Conservation (phyloP, 257 asterid species). For the Jaltomata sinuosa region DNA sequence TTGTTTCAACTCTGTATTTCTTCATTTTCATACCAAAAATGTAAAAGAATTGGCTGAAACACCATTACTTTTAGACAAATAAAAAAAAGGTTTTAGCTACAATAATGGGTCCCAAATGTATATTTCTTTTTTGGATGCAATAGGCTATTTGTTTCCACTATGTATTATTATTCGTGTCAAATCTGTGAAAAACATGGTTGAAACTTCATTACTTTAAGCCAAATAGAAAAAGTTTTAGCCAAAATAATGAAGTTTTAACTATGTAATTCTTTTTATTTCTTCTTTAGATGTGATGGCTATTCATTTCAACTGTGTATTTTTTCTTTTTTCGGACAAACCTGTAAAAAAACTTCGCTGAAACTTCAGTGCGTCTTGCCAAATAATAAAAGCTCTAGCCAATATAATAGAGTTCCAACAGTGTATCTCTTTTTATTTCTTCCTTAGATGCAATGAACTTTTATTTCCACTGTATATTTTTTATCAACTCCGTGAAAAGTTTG, state of each 20-base stretch:
- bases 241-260: neutral
- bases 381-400: neutral
- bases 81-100: neutral
- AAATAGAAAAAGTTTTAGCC: neutral
- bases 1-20: neutral
- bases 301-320: neutral
- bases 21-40: neutral
- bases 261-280: neutral
- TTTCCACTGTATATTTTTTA: neutral
- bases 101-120: neutral
- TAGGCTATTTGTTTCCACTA: neutral
- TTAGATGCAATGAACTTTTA: neutral
- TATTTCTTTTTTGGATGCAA: neutral
- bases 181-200: neutral
- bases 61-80: neutral
- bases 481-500: neutral
- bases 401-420: neutral
- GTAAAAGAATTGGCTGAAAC: neutral
- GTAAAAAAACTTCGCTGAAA: neutral
- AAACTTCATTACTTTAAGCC: neutral
- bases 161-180: neutral
- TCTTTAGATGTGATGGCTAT: neutral
- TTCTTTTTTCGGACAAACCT: neutral
- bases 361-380: neutral
- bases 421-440: neutral